Evolutionary conservation across 2,329 filamentous ascomycete genomes (phyloP).

Genomic region (Fusarium sp.): DNA sequence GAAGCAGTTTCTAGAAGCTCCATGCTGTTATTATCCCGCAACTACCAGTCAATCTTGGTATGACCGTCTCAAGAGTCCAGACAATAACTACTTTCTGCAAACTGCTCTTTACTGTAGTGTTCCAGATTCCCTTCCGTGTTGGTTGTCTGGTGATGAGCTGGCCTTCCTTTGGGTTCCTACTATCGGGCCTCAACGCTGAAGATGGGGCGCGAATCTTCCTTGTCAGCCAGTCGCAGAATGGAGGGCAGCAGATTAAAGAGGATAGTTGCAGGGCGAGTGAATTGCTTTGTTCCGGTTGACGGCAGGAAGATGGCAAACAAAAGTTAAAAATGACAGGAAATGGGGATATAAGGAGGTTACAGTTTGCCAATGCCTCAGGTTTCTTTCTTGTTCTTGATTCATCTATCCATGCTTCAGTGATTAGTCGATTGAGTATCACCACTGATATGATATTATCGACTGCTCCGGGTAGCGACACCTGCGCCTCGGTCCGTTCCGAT

Average conservation of each 20-base stretch:
- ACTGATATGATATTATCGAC: neutral
- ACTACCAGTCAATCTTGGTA: neutral
- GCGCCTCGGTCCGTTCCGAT: conserved; percentile 43
- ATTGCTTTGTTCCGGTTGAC: conserved; percentile 28
- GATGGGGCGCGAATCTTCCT: conserved; percentile 33
- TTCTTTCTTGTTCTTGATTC: neutral
- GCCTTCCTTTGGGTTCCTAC: conserved; percentile 9
- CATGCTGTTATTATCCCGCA: neutral
- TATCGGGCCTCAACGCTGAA: conserved; percentile 40
- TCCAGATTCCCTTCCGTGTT: neutral
- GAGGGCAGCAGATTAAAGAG: conserved; percentile 35
- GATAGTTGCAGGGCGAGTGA: conserved; percentile 33
- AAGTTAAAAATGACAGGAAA: conserved; percentile 32
- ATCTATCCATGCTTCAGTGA: conserved; percentile 1
- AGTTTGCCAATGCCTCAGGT: conserved; percentile 39
- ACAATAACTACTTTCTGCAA: neutral
- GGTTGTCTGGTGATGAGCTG: conserved; percentile 32
- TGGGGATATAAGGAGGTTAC: conserved; percentile 34
- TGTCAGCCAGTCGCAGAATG: conserved; percentile 36
- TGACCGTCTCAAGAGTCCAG: neutral
- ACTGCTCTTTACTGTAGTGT: neutral
- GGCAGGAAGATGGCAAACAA: conserved; percentile 21
- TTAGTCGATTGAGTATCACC: neutral
- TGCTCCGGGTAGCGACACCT: conserved; percentile 20
- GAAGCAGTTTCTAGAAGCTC: neutral